Evolutionary conservation across 139 green algal species (phyloP), one percentile per base, ranked within the genome.

Genomic region (Closterium sp.): DNA sequence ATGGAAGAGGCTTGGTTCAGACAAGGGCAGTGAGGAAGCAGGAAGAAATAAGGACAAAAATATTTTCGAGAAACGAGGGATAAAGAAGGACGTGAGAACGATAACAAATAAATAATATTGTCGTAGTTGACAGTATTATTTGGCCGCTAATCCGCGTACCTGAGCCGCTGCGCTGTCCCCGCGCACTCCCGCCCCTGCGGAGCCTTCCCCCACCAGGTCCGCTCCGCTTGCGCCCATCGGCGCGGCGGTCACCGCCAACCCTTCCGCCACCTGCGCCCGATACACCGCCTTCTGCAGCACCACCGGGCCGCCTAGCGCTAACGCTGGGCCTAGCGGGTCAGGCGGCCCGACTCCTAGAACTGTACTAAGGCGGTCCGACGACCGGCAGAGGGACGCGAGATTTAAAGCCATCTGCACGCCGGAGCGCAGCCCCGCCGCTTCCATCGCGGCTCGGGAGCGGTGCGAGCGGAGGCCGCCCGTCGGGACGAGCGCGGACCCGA

Each of bases 281-380:
- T 93, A 93, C 21, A 93, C 38, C 86, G 93, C 91, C 86, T 93
- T 93, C 31, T 91, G 91, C 86, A 93, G 42, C 27, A 38, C 31
- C 29, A 93, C 42, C 21, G 91, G 91, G 31, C 91, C 91, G 27
- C 86, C 91, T n/a, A 93, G 86, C 91, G 62, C 62, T 79, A 79
- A 24, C 10, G 62, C 62, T 13, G 62, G 62, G 17, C 62, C 62
- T 79, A 79, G 62, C 62, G 62, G 62, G 19, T 79, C 62, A 13
- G 62, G 62, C 62, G 62, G 62, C 62, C 62, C 62, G 62, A 79
- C 62, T 79, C 62, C 62, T 79, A 79, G 62, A 24, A 79, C 19
- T 11, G 62, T 79, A 79, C 19, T 79, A 79, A 79, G 62, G 62
- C 62, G 62, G 62, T 79, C 62, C 62, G 62, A 79, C 17, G 62